Percentiles rank a stretch among this genome's conserved stretches.
These are phyloP conservation scores for Sugiyamaella smithiae DNA, from an alignment of 805 yeast genomes.

Conservation along the genomic window DNA sequence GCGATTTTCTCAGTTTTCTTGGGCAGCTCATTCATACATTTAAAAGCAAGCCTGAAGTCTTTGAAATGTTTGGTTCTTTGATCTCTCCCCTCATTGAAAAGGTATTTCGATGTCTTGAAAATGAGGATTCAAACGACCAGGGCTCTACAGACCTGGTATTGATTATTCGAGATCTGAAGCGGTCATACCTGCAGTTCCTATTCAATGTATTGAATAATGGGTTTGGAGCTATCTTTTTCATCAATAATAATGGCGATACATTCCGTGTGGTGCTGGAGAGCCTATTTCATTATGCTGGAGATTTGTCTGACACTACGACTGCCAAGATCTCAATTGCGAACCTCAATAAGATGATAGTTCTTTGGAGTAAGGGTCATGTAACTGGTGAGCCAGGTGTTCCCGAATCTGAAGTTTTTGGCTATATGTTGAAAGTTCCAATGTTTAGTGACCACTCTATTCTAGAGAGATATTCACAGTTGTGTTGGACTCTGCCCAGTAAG, in stretches of 20 bases:
- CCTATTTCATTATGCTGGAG: constrained; percentile 63
- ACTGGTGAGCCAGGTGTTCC: constrained; percentile 28
- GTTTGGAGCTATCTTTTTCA: constrained; percentile 70
- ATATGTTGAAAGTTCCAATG: constrained; percentile 59
- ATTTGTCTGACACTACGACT: constrained; percentile 58
- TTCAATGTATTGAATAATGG: constrained; percentile 72
- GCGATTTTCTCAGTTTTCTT: constrained; percentile 78
- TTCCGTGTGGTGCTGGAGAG: constrained; percentile 61
- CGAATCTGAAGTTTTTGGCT: constrained; percentile 53
- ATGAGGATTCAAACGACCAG: constrained; percentile 29
- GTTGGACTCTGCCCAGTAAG: constrained; percentile 79
- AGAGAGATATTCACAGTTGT: constrained; percentile 60
- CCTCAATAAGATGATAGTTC: constrained; percentile 56
- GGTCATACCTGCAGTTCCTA: constrained; percentile 65
- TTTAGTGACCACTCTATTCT: constrained; percentile 62
- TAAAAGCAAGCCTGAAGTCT: constrained; percentile 62
- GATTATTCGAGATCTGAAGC: constrained; percentile 64
- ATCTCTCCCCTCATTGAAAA: constrained; percentile 71
- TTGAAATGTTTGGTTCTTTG: constrained; percentile 68
- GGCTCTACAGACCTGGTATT: constrained; percentile 59
- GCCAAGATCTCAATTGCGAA: constrained; percentile 70
- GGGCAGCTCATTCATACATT: constrained; percentile 85
- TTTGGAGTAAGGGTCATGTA: constrained; percentile 68
- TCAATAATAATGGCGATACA: constrained; percentile 57
- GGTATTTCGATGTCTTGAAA: constrained; percentile 49